Percentiles rank a stretch among this genome's conserved stretches.
phyloP scores from a whole-genome alignment of 768 basidiomycete species.

The Lactarius vividus region DNA sequence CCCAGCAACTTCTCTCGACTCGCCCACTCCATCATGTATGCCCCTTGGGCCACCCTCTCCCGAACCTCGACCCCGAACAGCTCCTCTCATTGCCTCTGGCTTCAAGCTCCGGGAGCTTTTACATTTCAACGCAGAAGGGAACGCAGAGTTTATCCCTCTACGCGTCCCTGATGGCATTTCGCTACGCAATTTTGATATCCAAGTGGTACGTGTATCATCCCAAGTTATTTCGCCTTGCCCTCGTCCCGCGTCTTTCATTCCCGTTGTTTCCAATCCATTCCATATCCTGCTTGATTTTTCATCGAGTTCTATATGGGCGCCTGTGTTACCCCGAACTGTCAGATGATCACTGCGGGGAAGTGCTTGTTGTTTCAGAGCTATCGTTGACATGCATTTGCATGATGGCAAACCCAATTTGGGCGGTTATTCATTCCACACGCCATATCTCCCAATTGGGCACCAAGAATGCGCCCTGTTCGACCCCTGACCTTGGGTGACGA shows the following conservation, averaged over 20 bases:
- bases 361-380: constrained; percentile 1
- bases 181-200: constrained; percentile 85
- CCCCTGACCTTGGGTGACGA: constrained; percentile 21
- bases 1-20: constrained; percentile 27
- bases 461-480: not conserved
- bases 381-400: constrained; percentile 7
- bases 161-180: constrained; percentile 80
- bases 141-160: constrained; percentile 67
- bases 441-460: constrained; percentile 9
- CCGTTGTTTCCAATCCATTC: not conserved
- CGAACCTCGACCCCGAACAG: constrained; percentile 12
- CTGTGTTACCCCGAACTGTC: constrained; percentile 7
- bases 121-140: constrained; percentile 35
- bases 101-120: constrained; percentile 39
- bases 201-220: constrained; percentile 66
- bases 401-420: constrained; percentile 3
- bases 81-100: constrained; percentile 33
- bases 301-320: constrained; percentile 12
- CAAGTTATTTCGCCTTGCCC: constrained; percentile 3
- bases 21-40: constrained; percentile 27
- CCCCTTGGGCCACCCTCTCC: constrained; percentile 24
- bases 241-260: constrained; percentile 1
- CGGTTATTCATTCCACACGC: not conserved
- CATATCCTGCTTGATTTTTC: constrained; percentile 4
- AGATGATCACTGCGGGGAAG: constrained; percentile 20